phyloP scores from a whole-genome alignment of 2,329 filamentous ascomycete genomes.

The Colletotrichum lini region DNA sequence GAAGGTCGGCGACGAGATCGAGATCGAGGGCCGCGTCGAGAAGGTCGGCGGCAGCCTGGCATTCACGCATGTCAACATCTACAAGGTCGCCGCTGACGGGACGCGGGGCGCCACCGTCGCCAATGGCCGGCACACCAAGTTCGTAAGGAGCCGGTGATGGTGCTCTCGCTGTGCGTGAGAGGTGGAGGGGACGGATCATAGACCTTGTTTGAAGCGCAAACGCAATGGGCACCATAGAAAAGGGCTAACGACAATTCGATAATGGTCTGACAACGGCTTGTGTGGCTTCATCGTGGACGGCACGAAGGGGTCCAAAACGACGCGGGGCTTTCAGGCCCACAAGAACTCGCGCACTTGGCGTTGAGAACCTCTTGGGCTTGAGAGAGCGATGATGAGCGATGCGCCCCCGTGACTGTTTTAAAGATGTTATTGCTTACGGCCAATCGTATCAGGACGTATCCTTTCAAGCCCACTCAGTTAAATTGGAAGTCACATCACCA shows the following conservation, averaged over 20 bases:
- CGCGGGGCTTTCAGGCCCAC: not conserved
- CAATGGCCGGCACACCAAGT: constrained; percentile 42
- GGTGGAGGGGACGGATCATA: not conserved
- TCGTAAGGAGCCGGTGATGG: constrained; percentile 35
- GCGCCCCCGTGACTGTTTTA: not conserved
- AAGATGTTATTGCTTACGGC: too few relatives aligned
- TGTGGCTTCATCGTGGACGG: not conserved
- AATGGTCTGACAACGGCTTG: too few relatives aligned
- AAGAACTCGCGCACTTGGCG: not conserved
- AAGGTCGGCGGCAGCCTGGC: constrained; percentile 78
- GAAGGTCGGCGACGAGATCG: constrained; percentile 74
- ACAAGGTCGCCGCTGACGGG: constrained; percentile 40
- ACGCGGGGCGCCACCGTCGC: constrained; percentile 37
- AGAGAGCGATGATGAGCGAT: not conserved
- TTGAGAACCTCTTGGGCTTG: not conserved
- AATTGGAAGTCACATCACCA: too few relatives aligned
- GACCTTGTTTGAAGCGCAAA: not conserved
- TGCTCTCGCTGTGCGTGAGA: not conserved
- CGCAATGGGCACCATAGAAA: not conserved
- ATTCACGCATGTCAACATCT: constrained; percentile 57
- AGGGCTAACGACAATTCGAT: not conserved
- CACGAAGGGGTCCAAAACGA: not conserved
- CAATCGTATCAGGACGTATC: too few relatives aligned
- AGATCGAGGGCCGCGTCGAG: constrained; percentile 76
- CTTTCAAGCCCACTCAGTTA: too few relatives aligned